Evolutionary conservation across 805 yeast species (phyloP).

Genomic region (Cyberlindnera mississippiensis): DNA sequence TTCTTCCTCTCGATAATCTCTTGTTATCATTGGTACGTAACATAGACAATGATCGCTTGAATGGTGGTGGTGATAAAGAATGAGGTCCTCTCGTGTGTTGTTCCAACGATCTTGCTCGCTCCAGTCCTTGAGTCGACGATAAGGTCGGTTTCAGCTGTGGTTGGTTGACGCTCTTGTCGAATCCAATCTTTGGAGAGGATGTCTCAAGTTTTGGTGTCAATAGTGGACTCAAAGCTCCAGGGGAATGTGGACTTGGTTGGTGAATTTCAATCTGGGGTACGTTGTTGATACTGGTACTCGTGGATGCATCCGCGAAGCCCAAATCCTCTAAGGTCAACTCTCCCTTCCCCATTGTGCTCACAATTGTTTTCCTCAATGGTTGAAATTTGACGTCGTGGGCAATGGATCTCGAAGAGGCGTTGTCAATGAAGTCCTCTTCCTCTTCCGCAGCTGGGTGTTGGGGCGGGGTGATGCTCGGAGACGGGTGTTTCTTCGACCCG

Average conservation of each 20-base stretch:
- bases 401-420: constrained; percentile 9
- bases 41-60: constrained; percentile 18
- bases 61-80: constrained; percentile 9
- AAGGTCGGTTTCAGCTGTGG: not conserved
- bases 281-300: constrained; percentile 1
- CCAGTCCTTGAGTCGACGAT: not conserved
- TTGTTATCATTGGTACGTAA: not conserved
- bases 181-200: not conserved
- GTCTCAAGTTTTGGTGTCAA: not conserved
- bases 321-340: constrained; percentile 40
- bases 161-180: not conserved
- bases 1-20: constrained; percentile 1
- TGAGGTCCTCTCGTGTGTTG: not conserved
- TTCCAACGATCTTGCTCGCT: constrained; percentile 1
- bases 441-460: not conserved
- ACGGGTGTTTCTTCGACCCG: constrained; percentile 1
- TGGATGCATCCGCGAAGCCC: constrained; percentile 13
- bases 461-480: constrained; percentile 1
- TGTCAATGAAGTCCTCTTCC: constrained; percentile 7
- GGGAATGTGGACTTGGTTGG: not conserved
- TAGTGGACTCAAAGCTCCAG: not conserved
- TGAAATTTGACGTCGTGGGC: constrained; percentile 37
- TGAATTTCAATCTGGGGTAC: constrained; percentile 7
- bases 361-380: constrained; percentile 42
- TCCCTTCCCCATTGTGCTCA: constrained; percentile 53